Conservation (phyloP, 1,284 basidiomycete genomes). For the Microbotryum violaceum region DNA sequence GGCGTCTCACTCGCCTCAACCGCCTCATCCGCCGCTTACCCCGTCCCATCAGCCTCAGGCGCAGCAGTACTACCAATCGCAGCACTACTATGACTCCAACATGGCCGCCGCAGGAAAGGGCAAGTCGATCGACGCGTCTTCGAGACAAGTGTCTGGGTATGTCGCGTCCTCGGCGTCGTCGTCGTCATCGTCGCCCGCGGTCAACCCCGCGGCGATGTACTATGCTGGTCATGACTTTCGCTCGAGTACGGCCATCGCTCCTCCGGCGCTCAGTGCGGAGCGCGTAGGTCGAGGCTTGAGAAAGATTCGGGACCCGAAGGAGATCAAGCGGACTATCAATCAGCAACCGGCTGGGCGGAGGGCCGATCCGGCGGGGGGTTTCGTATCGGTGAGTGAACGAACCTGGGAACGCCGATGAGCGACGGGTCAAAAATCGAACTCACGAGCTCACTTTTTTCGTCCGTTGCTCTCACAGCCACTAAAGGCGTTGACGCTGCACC, state of each 20-base stretch:
- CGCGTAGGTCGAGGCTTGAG: conserved; percentile 44
- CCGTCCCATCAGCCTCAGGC: conserved; percentile 15
- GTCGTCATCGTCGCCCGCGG: neutral
- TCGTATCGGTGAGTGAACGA: conserved; percentile 39
- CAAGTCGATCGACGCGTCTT: neutral
- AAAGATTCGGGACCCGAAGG: conserved; percentile 59
- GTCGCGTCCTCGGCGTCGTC: neutral
- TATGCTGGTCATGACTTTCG: neutral
- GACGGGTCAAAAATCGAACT: neutral
- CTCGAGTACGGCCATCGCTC: neutral
- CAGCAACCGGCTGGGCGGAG: conserved; percentile 53
- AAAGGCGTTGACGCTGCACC: conserved; percentile 74
- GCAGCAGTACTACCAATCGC: conserved; percentile 28
- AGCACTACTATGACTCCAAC: conserved; percentile 10
- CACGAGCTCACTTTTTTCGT: conserved; percentile 8
- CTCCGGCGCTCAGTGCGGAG: neutral
- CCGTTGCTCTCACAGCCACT: conserved; percentile 54
- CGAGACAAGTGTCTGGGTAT: neutral
- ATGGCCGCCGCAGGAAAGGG: no score
- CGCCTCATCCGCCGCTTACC: neutral
- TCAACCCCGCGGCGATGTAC: conserved; percentile 5
- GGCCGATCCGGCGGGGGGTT: conserved; percentile 55
- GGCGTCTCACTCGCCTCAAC: conserved; percentile 1
- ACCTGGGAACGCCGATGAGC: conserved; percentile 53
- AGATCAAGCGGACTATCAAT: conserved; percentile 62